These are phyloP conservation scores for Nidula microcarpa DNA, from an alignment of 768 basidiomycete species.

Conservation along the genomic window DNA sequence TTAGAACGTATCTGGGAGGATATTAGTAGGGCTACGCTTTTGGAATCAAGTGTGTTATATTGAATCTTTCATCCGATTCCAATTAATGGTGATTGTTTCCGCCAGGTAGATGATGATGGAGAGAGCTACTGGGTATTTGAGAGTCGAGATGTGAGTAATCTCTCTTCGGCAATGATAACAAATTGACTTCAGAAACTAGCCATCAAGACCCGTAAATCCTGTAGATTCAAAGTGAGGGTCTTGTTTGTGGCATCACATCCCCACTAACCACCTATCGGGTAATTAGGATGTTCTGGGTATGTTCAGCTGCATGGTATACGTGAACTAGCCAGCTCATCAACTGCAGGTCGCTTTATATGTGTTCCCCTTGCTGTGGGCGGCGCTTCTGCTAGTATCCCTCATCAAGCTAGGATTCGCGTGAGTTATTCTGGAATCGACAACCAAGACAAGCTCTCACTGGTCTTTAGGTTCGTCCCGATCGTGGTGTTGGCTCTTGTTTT, in stretches of 20 bases:
- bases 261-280: conserved; percentile 3
- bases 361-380: conserved; percentile 86
- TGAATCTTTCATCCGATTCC: neutral
- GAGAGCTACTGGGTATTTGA: conserved; percentile 98
- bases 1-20: conserved; percentile 91
- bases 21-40: conserved; percentile 90
- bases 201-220: conserved; percentile 83
- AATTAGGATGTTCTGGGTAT: conserved; percentile 88
- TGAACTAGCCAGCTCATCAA: conserved; percentile 1
- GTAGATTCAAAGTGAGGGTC: conserved; percentile 75
- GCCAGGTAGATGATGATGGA: conserved; percentile 91
- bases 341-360: conserved; percentile 84
- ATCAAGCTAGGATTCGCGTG: conserved; percentile 87
- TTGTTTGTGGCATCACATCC: neutral
- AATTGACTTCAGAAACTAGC: conserved; percentile 38
- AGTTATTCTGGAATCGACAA: conserved; percentile 23
- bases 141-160: conserved; percentile 71
- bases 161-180: neutral
- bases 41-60: conserved; percentile 80
- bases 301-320: conserved; percentile 11
- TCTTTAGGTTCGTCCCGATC: conserved; percentile 84
- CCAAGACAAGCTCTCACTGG: neutral
- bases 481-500: conserved; percentile 93
- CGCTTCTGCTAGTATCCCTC: conserved; percentile 83
- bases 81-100: conserved; percentile 1